Base-by-base conservation (phyloP, 257 asterid species). In the Solanum ahanhuiri region DNA sequence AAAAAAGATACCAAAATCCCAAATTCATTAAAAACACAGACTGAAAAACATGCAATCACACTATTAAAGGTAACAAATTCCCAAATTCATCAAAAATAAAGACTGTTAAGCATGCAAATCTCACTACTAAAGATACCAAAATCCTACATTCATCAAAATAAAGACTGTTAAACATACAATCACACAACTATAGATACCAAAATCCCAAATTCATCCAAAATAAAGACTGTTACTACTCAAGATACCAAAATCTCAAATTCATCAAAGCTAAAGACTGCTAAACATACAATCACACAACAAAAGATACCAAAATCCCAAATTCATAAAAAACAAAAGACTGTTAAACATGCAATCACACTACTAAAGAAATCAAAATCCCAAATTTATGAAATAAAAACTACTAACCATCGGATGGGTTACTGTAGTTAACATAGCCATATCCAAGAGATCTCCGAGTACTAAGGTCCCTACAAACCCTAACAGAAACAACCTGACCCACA, bases 401-500 rank as follows among this genome's bases (percentile, higher is more conserved):
- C 94, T 87, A 33, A 96, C 99, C 99, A 87, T 96, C 99, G 87
- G 90, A 93, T 54, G 97, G 90, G 75, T 76, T 94, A 93, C 86
- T 89, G 75, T 90, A 96, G 93, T 96, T 96, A 84, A 95, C 98
- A 69, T 96, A 96, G 12, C 97, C 99, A 91, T 96, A 96, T 76
- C 99, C 98, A 51, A 96, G 96, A 87, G 98, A 93, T 58, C 97
- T 93, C 82, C 97, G 92, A 87, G 97, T 89, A 87, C 89, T 89
- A 63, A 91, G 87, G 73, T 96, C 99, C 28, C 97, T 89, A 86
- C 99, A 96, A 88, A 96, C 95, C 97, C 98, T 89, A 15, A 96
- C 99, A 0, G 99, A 95, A 7, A 96, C 97, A 72, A 96, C 99
- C 91, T 88, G 98, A 8, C 95, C 96, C 22, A 92, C 93, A 95